These are phyloP conservation scores for Macrotyloma uniflorum DNA, from an alignment of 306 rosid genomes.

Conservation along the genomic window DNA sequence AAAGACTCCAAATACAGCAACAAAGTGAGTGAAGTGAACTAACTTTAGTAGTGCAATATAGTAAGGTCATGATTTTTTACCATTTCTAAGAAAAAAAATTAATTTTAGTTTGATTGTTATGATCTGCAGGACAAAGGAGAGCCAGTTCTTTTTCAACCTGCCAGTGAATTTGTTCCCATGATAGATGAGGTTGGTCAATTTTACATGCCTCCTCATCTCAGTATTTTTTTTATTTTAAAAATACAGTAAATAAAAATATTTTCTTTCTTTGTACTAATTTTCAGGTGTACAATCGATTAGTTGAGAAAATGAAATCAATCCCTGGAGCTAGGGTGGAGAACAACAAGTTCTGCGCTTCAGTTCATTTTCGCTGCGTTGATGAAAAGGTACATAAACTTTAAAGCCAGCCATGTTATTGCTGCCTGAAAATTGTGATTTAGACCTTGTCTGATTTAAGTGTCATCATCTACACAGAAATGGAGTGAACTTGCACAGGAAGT, in stretches of 20 bases:
- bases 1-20: slow-evolving; percentile 59
- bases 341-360: slow-evolving; percentile 84
- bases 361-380: slow-evolving; percentile 92
- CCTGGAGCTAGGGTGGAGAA: slow-evolving; percentile 86
- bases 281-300: slow-evolving; percentile 65
- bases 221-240: not conserved
- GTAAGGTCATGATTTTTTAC: not conserved
- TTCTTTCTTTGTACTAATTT: not conserved
- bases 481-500: slow-evolving; percentile 76
- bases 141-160: slow-evolving; percentile 82
- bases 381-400: slow-evolving; percentile 62
- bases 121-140: slow-evolving; percentile 61
- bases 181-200: slow-evolving; percentile 66
- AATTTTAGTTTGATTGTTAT: not conserved
- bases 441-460: not conserved
- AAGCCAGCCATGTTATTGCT: not conserved
- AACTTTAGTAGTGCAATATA: not conserved
- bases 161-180: slow-evolving; percentile 87
- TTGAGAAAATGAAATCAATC: slow-evolving; percentile 72
- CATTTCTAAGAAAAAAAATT: not conserved
- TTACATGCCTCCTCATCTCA: not conserved
- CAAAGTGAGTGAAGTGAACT: slow-evolving; percentile 61
- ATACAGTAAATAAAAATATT: not conserved
- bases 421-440: not conserved
- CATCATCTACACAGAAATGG: slow-evolving; percentile 67